Evolutionary conservation across 2,329 filamentous ascomycete species (phyloP).

Genomic region (Cordyceps fumosorosea): DNA sequence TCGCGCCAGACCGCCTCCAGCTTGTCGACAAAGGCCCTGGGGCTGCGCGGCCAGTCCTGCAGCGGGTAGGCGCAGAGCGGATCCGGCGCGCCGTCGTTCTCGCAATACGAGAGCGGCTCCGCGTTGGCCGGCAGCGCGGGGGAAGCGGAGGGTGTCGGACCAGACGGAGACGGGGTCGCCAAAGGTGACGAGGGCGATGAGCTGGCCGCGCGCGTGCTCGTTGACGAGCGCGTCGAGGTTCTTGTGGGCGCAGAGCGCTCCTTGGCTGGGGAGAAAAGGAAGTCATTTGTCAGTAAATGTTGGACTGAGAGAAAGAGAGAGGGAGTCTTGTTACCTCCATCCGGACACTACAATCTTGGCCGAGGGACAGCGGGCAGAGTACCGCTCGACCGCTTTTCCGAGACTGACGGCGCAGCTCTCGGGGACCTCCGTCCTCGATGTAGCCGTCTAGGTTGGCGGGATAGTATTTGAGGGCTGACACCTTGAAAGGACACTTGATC

Average conservation of each 20-base stretch:
- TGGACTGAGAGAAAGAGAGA: background rate
- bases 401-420: conserved; percentile 7
- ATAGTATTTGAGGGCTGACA: conserved; percentile 11
- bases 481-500: conserved; percentile 12
- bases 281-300: too few relatives aligned
- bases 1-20: conserved; percentile 12
- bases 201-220: background rate
- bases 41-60: conserved; percentile 6
- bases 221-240: background rate
- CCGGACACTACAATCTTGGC: conserved; percentile 13
- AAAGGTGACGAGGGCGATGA: conserved; percentile 12
- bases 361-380: conserved; percentile 8
- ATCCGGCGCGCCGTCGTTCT: conserved; percentile 2
- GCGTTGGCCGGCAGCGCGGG: conserved; percentile 7
- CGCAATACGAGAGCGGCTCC: conserved; percentile 7
- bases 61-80: conserved; percentile 12
- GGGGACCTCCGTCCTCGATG: conserved; percentile 13
- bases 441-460: conserved; percentile 13
- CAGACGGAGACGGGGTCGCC: conserved; percentile 11
- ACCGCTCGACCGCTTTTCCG: conserved; percentile 3
- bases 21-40: conserved; percentile 6
- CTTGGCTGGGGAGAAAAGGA: conserved; percentile 5
- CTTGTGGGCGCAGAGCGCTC: conserved; percentile 13
- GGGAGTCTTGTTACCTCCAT: conserved; percentile 5
- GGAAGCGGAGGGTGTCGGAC: conserved; percentile 11